Evolutionary conservation across 768 basidiomycete genomes (phyloP), one percentile per base, ranked within the genome.

Genomic region (Suillus lakei): DNA sequence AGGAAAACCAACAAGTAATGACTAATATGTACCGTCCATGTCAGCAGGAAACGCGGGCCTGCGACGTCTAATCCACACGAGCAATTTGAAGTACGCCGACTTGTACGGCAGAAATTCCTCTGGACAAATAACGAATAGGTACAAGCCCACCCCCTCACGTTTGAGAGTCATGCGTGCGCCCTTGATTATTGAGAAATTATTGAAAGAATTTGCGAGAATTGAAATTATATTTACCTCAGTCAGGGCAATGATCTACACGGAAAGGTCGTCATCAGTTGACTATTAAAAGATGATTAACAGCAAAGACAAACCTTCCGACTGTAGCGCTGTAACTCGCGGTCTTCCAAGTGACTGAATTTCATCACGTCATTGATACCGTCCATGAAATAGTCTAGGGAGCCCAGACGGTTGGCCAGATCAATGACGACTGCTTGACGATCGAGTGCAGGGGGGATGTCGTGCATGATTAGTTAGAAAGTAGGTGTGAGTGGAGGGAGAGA

Each of bases 121-220:
- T 28, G 82, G 73, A 70, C 86, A 87, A 50, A 79, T 74, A 36
- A 79, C 80, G 73, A 85, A 86, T 44, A 77, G 74, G 67, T 85
- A 82, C 21, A 82, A 73, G 23, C 78, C 76, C 60, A 86, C 67
- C 39, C 82, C 81, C 39, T 77, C 76, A 23, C 71, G 73, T 61
- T 73, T 75, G 56, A 88, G 81, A 7, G 85, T 86, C 60, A 74
- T 78, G 64, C 81, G 79, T 32, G 84, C 83, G 51, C 82, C 76
- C 86, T 88, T 66, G 21, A 12, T 43, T 41, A 53, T 43, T 16
- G 5, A 21, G 23, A 55, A 5, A 28, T 56, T 15, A 62, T 54
- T 4, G 21, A 26, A 59, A n/a, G 23, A 59, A 23, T 32, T 18
- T 54, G 41, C 9, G 7, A 30, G 21, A 28, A 38, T 32, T 15